phyloP scores from a whole-genome alignment of 2,329 filamentous ascomycete species.

The Ceratocystis ficicola region DNA sequence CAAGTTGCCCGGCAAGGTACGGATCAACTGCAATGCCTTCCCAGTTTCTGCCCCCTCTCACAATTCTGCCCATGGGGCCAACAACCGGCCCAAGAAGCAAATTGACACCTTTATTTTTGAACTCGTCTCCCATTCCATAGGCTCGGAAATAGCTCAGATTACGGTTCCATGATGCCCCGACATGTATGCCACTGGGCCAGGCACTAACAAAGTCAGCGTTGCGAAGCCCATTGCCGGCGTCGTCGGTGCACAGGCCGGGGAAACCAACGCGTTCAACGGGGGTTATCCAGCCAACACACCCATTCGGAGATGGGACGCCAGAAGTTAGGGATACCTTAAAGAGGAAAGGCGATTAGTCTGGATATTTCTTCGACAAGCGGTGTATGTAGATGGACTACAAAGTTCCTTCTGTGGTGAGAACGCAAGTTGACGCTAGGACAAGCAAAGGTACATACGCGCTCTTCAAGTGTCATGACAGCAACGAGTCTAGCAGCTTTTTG shows the following conservation, averaged over 20 bases:
- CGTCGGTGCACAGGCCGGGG: conserved; percentile 35
- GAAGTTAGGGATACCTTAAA: conserved; percentile 56
- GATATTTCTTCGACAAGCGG: no score
- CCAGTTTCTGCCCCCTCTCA: conserved; percentile 53
- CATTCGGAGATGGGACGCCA: conserved; percentile 46
- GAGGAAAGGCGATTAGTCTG: neutral
- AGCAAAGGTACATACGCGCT: conserved; percentile 43
- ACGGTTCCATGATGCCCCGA: conserved; percentile 56
- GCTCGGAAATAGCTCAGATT: conserved; percentile 55
- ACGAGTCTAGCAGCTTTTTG: conserved; percentile 57
- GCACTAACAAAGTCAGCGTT: conserved; percentile 36
- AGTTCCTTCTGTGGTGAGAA: neutral
- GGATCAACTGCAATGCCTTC: conserved; percentile 44
- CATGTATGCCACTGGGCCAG: conserved; percentile 48
- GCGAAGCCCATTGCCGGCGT: conserved; percentile 36
- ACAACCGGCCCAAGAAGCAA: conserved; percentile 67
- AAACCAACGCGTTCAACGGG: conserved; percentile 33
- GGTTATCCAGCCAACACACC: conserved; percentile 38
- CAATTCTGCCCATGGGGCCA: conserved; percentile 50
- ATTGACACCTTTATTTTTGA: conserved; percentile 64
- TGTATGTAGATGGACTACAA: no score
- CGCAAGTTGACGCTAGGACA: neutral
- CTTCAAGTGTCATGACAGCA: conserved; percentile 56
- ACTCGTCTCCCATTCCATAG: conserved; percentile 63
- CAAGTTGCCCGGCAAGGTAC: conserved; percentile 42